Evolutionary conservation across 2,329 filamentous ascomycete species (phyloP).

Genomic region (Fusarium virguliforme): DNA sequence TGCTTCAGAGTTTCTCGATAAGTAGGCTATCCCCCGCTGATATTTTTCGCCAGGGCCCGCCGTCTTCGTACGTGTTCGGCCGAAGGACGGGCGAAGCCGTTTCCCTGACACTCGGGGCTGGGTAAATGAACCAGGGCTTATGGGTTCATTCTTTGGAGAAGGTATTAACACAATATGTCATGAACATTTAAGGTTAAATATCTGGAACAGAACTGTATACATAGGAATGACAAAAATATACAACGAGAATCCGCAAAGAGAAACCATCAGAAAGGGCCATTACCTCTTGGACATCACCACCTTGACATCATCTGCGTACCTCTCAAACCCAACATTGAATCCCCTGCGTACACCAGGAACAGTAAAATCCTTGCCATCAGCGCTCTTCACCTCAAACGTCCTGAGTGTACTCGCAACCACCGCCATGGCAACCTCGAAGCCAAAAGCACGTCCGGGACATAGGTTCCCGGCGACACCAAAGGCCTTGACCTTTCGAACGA

Average conservation of each 20-base stretch:
- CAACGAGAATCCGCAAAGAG: not conserved
- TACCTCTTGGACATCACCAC: conserved; percentile 45
- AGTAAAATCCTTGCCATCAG: conserved; percentile 37
- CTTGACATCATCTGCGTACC: conserved; percentile 50
- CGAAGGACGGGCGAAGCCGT: not conserved
- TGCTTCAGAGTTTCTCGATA: not conserved
- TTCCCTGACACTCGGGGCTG: not conserved
- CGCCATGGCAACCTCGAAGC: conserved; percentile 52
- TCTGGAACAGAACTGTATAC: not conserved
- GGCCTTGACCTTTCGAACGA: conserved; percentile 50
- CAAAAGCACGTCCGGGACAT: conserved; percentile 53
- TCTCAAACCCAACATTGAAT: conserved; percentile 54
- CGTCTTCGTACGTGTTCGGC: conserved; percentile 3
- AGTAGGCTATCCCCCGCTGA: not conserved
- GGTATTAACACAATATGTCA: fast-evolving
- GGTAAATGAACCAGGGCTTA: not conserved
- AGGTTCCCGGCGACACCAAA: conserved; percentile 55
- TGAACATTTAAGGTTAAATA: too few species aligned
- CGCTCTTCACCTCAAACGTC: conserved; percentile 49
- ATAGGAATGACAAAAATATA: not conserved
- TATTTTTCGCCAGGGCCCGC: not conserved
- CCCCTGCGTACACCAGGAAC: conserved; percentile 48
- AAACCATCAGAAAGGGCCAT: not conserved
- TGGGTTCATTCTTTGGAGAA: not conserved
- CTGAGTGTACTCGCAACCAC: conserved; percentile 49